A percentile compares a stretch with the other conserved stretches of the same genome.
phyloP scores from a whole-genome alignment of 768 basidiomycete genomes.

The Hericium coralloides region DNA sequence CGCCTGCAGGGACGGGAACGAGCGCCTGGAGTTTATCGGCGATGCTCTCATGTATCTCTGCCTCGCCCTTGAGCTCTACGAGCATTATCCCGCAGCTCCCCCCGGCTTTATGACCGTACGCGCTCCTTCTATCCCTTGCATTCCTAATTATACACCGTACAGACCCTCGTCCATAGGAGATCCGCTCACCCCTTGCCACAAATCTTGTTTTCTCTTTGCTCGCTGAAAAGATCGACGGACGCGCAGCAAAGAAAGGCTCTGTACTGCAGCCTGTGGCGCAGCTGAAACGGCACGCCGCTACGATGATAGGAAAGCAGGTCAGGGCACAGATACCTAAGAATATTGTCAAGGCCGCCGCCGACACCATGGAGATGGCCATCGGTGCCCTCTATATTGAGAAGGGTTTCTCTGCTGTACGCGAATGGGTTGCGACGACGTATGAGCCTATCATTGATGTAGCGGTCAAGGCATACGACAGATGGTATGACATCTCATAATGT shows the following conservation, averaged over 20 bases:
- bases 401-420: slow-evolving; percentile 27
- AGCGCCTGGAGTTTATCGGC: slow-evolving; percentile 39
- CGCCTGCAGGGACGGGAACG: slow-evolving; percentile 18
- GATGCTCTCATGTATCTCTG: slow-evolving; percentile 37
- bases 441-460: slow-evolving; percentile 27
- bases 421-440: slow-evolving; percentile 32
- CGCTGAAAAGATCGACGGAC: slow-evolving; percentile 23
- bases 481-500: slow-evolving; percentile 11
- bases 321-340: slow-evolving; percentile 5
- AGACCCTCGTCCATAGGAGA: slow-evolving; percentile 25
- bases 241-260: slow-evolving; percentile 18
- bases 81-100: slow-evolving; percentile 17
- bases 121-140: not conserved
- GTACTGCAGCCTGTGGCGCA: slow-evolving; percentile 27
- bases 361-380: slow-evolving; percentile 38
- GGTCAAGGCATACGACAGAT: slow-evolving; percentile 19
- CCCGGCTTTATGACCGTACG: slow-evolving; percentile 22
- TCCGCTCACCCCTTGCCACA: slow-evolving; percentile 18
- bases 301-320: not conserved
- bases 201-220: slow-evolving; percentile 20
- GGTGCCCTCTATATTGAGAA: slow-evolving; percentile 33
- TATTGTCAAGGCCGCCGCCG: slow-evolving; percentile 31
- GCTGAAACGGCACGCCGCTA: not conserved
- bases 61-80: slow-evolving; percentile 31
- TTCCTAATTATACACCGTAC: slow-evolving; percentile 23